Base-by-base conservation (phyloP, 2,329 filamentous ascomycete species). In the Penicillium paneum region DNA sequence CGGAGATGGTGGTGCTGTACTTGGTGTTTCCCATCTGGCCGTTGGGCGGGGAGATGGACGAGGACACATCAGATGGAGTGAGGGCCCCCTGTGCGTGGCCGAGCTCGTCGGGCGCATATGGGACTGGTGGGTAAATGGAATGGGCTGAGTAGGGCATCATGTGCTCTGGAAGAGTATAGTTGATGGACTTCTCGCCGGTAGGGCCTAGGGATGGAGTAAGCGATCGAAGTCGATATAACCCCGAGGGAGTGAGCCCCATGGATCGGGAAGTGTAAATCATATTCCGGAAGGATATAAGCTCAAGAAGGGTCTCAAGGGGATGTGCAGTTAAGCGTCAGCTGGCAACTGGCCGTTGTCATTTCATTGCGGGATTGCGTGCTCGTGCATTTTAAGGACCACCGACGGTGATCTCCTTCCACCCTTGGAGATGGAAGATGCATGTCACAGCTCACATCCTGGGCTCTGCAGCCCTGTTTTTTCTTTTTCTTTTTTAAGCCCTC, bases 11-110 rank as follows among this genome's bases (percentile, higher is more conserved):
- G 34, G 71, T 74, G 64, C 70, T 73, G 67, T 74, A 74, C 56
- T 73, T 73, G 61, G 56, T 70, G 64, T 71, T 72, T 53, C 70
- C 70, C 65, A 74, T 64, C 43, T 69, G 66, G 28, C 72, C 72
- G 52, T 72, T 74, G 35, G 72, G 72, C 13, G 72, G 72, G 26
- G 71, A 74, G 58, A 74, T 74, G 42, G 72, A 74, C n/a, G 69
- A 72, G 1, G 72, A 74, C 52, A 74, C 70, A 54, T 74, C 71
- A 34, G 72, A 74, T n/a, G 72, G 71, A n/a, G 72, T 74, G 52
- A 72, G 53, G 29, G 69, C 65, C 21, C 72, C 71, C 29, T 67
- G 64, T 15, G 62, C 68, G 47, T 71, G 71, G 36, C 68, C 65
- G 51, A 71, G 60, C 19, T 74, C 71, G 59, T 74, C 71, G 52